Base-by-base conservation (phyloP, 805 yeast species). In the Hagleromyces aurorensis region DNA sequence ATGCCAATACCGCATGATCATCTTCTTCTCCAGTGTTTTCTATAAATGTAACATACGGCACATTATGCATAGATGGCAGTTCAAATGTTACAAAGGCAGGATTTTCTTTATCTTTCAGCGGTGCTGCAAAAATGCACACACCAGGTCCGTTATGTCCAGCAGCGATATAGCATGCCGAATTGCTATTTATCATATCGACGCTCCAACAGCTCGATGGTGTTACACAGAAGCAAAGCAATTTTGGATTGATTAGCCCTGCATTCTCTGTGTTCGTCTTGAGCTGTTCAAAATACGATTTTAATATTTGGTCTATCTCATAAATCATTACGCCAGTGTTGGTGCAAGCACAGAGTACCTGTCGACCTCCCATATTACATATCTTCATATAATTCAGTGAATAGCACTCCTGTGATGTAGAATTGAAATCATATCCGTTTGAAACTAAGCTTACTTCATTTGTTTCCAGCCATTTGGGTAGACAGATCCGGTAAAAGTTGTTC, bases 311-410 rank as follows among this genome's bases (percentile, higher is more conserved):
- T 2, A 64, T 33, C 29, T 61, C 48, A 43, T 43, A 62, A 0
- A 77, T 35, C 27, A 68, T 35, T 0, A 65, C 41, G 0, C 84
- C 84, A 47, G 72, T 74, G 44, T 77, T 84, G 10, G 61, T 41
- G 25, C 78, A 71, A 3, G 62, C 62, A 1, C 61, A 65, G 5
- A 80, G 34, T 0, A 69, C 66, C 31, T 67, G 70, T 11, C 46
- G 43, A 1, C 54, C 61, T 13, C 52, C 37, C 35, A 73, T 61
- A 13, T 32, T 40, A 1, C 52, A 55, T 6, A 59, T 38, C 30
- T 63, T 69, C 23, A 78, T 29, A 40, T 48, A 67, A 40, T 78
- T 78, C 13, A 14, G 14, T 21, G 13, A 25, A 29, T 14, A 33
- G 26, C 15, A 18, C 16, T 7, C 22, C 27, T 20, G 16, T 21